Conservation (phyloP, 257 asterid genomes). For the Solanum bulbocastanum region DNA sequence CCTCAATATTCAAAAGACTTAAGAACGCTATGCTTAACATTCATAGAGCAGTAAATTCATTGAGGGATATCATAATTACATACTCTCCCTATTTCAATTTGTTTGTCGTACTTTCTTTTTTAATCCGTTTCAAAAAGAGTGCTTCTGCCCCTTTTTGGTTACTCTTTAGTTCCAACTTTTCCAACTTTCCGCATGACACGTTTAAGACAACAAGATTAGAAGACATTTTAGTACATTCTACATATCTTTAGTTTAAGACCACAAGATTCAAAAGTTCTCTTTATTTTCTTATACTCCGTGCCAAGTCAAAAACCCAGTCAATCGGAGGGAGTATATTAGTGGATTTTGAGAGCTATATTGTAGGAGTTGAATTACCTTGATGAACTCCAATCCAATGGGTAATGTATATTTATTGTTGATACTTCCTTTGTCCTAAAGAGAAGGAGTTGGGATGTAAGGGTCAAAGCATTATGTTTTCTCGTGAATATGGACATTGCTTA, state of each 20-base stretch:
- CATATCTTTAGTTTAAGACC: too few relatives aligned
- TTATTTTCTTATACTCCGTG: too few relatives aligned
- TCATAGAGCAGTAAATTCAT: not conserved
- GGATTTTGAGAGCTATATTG: not conserved
- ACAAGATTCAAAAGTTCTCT: too few relatives aligned
- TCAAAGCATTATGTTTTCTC: not conserved
- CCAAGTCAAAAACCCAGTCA: too few relatives aligned
- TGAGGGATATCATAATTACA: not conserved
- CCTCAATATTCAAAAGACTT: not conserved
- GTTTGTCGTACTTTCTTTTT: not conserved
- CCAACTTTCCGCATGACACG: too few relatives aligned
- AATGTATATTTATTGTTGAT: not conserved
- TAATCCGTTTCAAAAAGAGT: too few relatives aligned
- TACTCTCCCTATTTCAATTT: not conserved
- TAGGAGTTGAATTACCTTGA: not conserved
- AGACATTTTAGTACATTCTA: too few relatives aligned
- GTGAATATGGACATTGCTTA: not conserved
- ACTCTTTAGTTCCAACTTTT: too few relatives aligned
- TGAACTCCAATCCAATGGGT: not conserved
- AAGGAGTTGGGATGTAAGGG: not conserved
- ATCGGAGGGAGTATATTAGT: not conserved
- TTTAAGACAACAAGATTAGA: too few relatives aligned
- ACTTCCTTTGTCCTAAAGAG: not conserved
- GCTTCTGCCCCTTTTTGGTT: too few relatives aligned
- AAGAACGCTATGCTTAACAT: not conserved